Percentiles rank a stretch among this genome's conserved stretches.
Evolutionary conservation across 805 yeast genomes (phyloP).

Genomic region (Komagataella pseudopastoris): DNA sequence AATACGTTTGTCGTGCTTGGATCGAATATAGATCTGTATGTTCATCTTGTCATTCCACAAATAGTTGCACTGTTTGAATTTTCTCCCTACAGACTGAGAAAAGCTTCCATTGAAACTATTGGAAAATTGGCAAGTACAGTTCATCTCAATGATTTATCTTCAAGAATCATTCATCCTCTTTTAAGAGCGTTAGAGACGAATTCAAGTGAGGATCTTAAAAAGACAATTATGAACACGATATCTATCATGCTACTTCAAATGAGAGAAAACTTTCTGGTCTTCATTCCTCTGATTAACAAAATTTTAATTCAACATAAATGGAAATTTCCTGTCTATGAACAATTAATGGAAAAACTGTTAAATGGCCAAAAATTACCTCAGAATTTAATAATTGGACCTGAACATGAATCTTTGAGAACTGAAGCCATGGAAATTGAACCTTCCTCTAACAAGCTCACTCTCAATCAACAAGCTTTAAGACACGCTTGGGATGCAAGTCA

Average conservation of each 20-base stretch:
- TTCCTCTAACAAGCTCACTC: slow-evolving; percentile 63
- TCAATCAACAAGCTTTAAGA: slow-evolving; percentile 48
- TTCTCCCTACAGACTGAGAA: slow-evolving; percentile 45
- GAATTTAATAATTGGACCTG: slow-evolving; percentile 55
- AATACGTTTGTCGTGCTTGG: slow-evolving; percentile 82
- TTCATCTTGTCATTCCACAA: slow-evolving; percentile 79
- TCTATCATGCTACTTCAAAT: slow-evolving; percentile 68
- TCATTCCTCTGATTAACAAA: slow-evolving; percentile 70
- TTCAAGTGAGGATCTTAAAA: slow-evolving; percentile 44
- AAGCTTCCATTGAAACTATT: slow-evolving; percentile 67
- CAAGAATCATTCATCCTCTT: slow-evolving; percentile 80
- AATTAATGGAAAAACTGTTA: slow-evolving; percentile 60
- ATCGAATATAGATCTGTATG: slow-evolving; percentile 74
- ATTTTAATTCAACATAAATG: slow-evolving; percentile 48
- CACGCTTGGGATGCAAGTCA: slow-evolving; percentile 88
- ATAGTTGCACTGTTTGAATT: slow-evolving; percentile 71
- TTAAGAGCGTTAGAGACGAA: slow-evolving; percentile 43
- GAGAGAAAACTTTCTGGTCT: slow-evolving; percentile 74
- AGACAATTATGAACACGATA: slow-evolving; percentile 63
- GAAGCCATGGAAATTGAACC: slow-evolving; percentile 54
- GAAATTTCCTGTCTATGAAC: slow-evolving; percentile 67
- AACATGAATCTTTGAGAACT: slow-evolving; percentile 20
- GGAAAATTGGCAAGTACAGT: slow-evolving; percentile 70
- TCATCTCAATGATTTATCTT: slow-evolving; percentile 73
- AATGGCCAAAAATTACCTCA: slow-evolving; percentile 83